Evolutionary conservation across 257 asterid genomes (phyloP).

Genomic region (Apocynum venetum): DNA sequence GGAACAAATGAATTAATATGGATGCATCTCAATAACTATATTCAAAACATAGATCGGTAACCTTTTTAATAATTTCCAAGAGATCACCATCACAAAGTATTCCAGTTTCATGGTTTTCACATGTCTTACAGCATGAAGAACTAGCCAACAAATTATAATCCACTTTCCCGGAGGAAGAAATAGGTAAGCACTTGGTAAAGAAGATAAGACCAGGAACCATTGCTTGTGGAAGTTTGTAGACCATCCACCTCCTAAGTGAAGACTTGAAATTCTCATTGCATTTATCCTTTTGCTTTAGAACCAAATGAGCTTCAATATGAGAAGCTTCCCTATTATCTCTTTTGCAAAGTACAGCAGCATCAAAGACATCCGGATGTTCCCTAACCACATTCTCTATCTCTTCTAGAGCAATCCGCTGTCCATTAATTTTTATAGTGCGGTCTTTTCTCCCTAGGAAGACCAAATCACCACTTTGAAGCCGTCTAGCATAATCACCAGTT

Average conservation of each 20-base stretch:
- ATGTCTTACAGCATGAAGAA: constrained; percentile 34
- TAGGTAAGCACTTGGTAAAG: constrained; percentile 58
- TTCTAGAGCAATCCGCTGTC: constrained; percentile 85
- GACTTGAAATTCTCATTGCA: constrained; percentile 38
- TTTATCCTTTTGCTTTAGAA: constrained; percentile 37
- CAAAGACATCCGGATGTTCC: constrained; percentile 64
- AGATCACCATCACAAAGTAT: constrained; percentile 43
- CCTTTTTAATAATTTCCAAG: constrained; percentile 65
- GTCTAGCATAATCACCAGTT: constrained; percentile 88
- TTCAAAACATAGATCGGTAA: constrained; percentile 11
- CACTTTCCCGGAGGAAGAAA: constrained; percentile 82
- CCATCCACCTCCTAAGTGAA: constrained; percentile 59
- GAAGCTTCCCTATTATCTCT: constrained; percentile 48
- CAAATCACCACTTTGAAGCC: constrained; percentile 76
- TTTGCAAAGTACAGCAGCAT: constrained; percentile 72
- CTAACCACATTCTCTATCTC: constrained; percentile 68
- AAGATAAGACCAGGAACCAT: constrained; percentile 62
- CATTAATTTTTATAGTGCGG: constrained; percentile 71
- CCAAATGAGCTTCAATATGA: constrained; percentile 71
- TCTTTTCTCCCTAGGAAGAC: constrained; percentile 83
- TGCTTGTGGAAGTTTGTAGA: constrained; percentile 55
- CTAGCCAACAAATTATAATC: constrained; percentile 59
- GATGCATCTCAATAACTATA: background rate
- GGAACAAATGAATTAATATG: background rate
- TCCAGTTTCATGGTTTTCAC: constrained; percentile 24